phyloP scores from a whole-genome alignment of 2,329 filamentous ascomycete species.

The Achaetomium macrosporum region DNA sequence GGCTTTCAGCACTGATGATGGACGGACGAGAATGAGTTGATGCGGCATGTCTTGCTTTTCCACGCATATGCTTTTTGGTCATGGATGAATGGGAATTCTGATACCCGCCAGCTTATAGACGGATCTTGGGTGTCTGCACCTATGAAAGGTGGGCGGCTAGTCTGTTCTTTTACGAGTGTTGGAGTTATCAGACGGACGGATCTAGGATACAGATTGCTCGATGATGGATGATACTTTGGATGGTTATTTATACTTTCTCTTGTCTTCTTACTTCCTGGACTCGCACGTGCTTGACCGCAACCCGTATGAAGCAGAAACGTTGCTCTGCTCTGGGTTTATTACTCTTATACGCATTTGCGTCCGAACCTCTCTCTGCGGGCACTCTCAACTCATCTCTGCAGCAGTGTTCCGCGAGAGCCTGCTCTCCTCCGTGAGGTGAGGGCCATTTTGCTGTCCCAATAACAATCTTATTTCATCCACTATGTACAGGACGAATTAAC shows the following conservation, averaged over 20 bases:
- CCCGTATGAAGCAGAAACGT: no score
- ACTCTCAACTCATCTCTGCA: no score
- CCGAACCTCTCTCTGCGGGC: no score
- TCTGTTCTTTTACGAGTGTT: neutral
- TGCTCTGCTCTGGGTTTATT: no score
- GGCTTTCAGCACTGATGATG: neutral
- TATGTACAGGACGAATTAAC: no score
- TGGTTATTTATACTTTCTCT: no score
- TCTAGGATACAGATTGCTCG: neutral
- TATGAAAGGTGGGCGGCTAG: neutral
- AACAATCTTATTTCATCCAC: no score
- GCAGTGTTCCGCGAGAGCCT: no score
- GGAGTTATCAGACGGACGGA: neutral
- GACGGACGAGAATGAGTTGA: constrained; percentile 1
- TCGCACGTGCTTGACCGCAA: no score
- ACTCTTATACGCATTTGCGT: no score
- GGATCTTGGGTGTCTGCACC: constrained; percentile 1
- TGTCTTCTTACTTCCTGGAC: neutral
- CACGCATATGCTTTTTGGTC: neutral
- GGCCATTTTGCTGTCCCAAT: no score
- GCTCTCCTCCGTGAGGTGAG: no score
- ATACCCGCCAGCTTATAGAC: constrained; percentile 15
- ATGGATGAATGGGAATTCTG: neutral
- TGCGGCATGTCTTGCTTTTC: constrained; percentile 4
- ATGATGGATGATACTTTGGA: neutral